These are phyloP conservation scores for Cercospora sp. DNA, from an alignment of 2,329 filamentous ascomycete species.

Conservation along the genomic window DNA sequence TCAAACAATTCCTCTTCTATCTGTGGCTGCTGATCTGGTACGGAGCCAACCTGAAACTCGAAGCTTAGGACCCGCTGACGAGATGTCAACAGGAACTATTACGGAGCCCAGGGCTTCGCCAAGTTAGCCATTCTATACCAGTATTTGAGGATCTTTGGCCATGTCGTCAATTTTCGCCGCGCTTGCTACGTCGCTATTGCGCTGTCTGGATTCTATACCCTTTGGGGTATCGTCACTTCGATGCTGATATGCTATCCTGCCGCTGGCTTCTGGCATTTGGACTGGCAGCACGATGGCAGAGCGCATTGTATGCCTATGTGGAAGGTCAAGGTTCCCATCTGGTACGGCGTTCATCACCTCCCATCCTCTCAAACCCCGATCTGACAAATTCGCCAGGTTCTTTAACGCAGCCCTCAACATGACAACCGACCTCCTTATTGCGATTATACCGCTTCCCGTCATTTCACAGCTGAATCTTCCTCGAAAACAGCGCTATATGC, in stretches of 20 bases:
- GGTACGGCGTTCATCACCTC: no score
- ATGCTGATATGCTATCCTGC: slow-evolving; percentile 15
- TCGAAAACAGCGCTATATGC: slow-evolving; percentile 4
- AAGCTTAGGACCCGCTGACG: no score
- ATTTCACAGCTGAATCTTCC: neutral
- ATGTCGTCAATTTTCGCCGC: slow-evolving; percentile 11
- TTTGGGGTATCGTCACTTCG: slow-evolving; percentile 16
- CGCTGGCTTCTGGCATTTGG: slow-evolving; percentile 14
- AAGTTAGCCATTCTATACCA: slow-evolving; percentile 15
- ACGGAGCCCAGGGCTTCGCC: slow-evolving; percentile 14
- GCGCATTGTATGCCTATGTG: slow-evolving; percentile 9
- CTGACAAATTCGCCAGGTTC: no score
- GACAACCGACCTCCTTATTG: neutral
- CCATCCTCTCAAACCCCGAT: no score
- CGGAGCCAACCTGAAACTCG: neutral
- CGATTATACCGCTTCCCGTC: neutral
- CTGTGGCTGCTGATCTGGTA: slow-evolving; percentile 6
- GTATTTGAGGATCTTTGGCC: slow-evolving; percentile 15
- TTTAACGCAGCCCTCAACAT: slow-evolving; percentile 7
- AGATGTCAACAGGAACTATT: slow-evolving; percentile 15
- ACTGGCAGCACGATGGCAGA: slow-evolving; percentile 1
- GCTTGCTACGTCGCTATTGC: slow-evolving; percentile 13
- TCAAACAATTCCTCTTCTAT: neutral
- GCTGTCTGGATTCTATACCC: slow-evolving; percentile 10
- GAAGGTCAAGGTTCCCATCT: slow-evolving; percentile 4